phyloP scores from a whole-genome alignment of 108 stramenopile genomes.

The Cyclotella choctawhatcheeana region DNA sequence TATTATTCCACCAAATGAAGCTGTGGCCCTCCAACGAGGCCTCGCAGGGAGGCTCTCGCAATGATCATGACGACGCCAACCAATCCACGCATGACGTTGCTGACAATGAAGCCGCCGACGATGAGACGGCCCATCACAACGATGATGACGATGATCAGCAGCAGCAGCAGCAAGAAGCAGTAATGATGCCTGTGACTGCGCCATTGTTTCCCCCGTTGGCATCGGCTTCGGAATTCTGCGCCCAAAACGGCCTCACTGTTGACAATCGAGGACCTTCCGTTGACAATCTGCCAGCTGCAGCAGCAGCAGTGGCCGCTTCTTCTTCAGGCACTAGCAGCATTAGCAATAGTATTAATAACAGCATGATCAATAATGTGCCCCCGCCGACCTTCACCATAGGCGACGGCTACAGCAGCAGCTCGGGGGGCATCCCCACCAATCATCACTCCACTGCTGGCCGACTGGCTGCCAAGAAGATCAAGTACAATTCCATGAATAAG shows the following conservation, averaged over 20 bases:
- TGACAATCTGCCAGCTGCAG: background rate
- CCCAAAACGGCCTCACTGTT: background rate
- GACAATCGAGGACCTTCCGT: background rate
- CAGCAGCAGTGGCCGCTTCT: background rate
- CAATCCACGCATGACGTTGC: background rate
- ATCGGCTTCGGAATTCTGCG: slow-evolving; percentile 8
- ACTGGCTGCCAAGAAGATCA: slow-evolving; percentile 13
- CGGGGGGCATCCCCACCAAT: no score
- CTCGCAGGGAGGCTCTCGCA: background rate
- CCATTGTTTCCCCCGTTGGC: slow-evolving; percentile 12
- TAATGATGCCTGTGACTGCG: background rate
- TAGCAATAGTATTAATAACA: background rate
- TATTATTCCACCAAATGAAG: background rate
- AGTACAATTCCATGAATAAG: slow-evolving; percentile 9
- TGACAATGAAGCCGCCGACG: background rate
- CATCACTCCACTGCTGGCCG: no score
- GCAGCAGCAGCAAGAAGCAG: background rate
- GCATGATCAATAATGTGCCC: background rate
- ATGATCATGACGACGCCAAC: background rate
- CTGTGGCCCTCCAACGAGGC: background rate
- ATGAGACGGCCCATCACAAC: no score
- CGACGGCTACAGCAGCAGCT: background rate
- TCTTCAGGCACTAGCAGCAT: background rate
- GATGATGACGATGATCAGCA: background rate
- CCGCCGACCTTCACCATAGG: background rate